Evolutionary conservation across 2,329 filamentous ascomycete species (phyloP), one percentile per base, ranked within the genome.

Genomic region (Diplocarpon mali): DNA sequence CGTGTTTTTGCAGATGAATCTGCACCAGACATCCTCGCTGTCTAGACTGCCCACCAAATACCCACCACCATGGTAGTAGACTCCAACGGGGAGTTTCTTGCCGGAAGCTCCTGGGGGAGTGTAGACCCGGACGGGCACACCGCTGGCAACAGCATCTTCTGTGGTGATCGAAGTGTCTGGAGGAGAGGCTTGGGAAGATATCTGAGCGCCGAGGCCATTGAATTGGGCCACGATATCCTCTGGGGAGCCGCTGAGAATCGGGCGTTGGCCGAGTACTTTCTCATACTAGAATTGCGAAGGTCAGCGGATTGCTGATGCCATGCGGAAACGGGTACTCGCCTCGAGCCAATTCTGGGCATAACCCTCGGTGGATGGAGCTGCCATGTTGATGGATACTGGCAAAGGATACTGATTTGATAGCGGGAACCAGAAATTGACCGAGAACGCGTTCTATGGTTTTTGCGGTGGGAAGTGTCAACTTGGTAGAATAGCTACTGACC

Each of bases 51-150:
- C 64, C 6, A 53, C 53, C 38, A 61, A 53, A 42, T 52, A 65
- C 2, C 64, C 63, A 24, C 64, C 64, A 32, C 63, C 64, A 44
- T 65, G 61, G 38, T 49, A 57, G 49, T 60, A 66, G 7, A 66
- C 53, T 24, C 58, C 58, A 28, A 64, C 47, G 5, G 64, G 63
- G 14, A 64, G 51, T 29, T 48, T 53, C 36, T 46, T 42, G 15
- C 42, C 44, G 11, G 14, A n/a, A 2, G 44, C 14, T 11, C 32
- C 31, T 8, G 41, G 7, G 8, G 55, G 56, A 5, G 47, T 57
- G 40, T 58, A 58, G 5, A 58, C 54, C 7, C 57, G 54, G 35
- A 58, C 48, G 0, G 52, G 46, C 3, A 58, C 38, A 1, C 46
- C 50, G 11, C 53, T 48, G 11, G 48, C 52, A 0, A 32, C 49